Percentiles rank a stretch among this genome's conserved stretches.
Evolutionary conservation across 2,329 filamentous ascomycete genomes (phyloP).

Genomic region (Coleophoma cylindrospora): DNA sequence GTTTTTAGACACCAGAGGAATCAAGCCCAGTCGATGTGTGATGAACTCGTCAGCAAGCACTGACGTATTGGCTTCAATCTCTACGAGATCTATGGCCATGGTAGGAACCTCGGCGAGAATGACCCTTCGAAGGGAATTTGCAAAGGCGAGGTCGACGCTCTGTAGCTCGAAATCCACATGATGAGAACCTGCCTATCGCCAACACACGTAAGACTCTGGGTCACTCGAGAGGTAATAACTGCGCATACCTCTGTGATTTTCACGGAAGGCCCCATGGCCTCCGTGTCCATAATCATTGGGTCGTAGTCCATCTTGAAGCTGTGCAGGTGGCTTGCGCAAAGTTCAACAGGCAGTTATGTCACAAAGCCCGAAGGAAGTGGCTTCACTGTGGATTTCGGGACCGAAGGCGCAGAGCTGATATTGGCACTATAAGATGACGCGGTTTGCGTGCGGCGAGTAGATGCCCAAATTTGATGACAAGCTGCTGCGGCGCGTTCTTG

Average conservation of each 20-base stretch:
- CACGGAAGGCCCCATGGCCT: slow-evolving; percentile 38
- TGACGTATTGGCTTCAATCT: slow-evolving; percentile 90
- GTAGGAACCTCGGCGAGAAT: slow-evolving; percentile 94
- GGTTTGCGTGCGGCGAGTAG: background rate
- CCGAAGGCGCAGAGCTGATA: slow-evolving; percentile 1
- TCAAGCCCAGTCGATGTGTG: slow-evolving; percentile 82
- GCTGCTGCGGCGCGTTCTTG: too few relatives aligned
- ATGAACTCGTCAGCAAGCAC: slow-evolving; percentile 96
- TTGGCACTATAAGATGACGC: slow-evolving; percentile 13
- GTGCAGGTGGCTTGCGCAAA: background rate
- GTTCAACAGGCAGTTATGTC: too few relatives aligned
- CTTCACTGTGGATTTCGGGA: too few relatives aligned
- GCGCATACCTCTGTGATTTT: slow-evolving; percentile 37
- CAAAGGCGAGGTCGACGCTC: slow-evolving; percentile 84
- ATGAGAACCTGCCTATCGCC: slow-evolving; percentile 63
- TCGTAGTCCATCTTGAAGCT: slow-evolving; percentile 42
- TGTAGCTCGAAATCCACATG: slow-evolving; percentile 89
- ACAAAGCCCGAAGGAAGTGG: too few relatives aligned
- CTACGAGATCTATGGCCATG: slow-evolving; percentile 89
- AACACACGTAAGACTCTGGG: slow-evolving; percentile 15
- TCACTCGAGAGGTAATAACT: background rate
- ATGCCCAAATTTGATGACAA: too few relatives aligned
- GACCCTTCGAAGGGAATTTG: slow-evolving; percentile 85
- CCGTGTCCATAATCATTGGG: slow-evolving; percentile 33
- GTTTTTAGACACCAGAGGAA: slow-evolving; percentile 81